Conservation (phyloP, 2,329 filamentous ascomycete genomes). For the Tolypocladium amazonense region DNA sequence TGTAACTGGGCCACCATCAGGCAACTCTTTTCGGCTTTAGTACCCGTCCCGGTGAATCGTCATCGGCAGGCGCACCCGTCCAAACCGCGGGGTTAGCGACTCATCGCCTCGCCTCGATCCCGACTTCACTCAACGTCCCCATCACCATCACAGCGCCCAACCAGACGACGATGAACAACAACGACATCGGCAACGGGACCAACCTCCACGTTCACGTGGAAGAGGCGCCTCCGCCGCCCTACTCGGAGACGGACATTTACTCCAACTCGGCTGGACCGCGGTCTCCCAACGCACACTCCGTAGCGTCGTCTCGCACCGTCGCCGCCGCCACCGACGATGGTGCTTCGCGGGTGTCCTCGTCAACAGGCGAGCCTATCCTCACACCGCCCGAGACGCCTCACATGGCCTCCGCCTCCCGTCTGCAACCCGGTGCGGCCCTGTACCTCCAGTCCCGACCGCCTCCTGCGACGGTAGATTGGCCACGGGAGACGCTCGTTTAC, state of each 20-base stretch:
- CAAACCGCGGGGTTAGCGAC: neutral
- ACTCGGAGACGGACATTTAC: conserved; percentile 46
- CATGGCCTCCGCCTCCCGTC: conserved; percentile 12
- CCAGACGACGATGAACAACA: conserved; percentile 6
- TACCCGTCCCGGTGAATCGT: neutral
- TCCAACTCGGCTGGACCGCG: conserved; percentile 26
- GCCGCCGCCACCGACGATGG: conserved; percentile 23
- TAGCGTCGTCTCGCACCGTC: conserved; percentile 12
- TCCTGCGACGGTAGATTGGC: conserved; percentile 6
- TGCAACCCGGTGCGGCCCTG: conserved; percentile 10
- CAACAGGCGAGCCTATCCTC: conserved; percentile 35
- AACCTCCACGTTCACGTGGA: conserved; percentile 13
- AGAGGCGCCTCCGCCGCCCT: conserved; percentile 42
- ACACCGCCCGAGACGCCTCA: conserved; percentile 40
- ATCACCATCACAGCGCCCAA: neutral
- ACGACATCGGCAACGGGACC: conserved; percentile 4
- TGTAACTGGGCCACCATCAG: neutral
- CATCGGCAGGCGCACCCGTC: neutral
- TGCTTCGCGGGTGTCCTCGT: conserved; percentile 26
- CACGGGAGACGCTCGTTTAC: conserved; percentile 19
- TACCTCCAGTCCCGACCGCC: conserved; percentile 38
- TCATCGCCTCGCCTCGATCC: neutral
- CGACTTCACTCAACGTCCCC: neutral
- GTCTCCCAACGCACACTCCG: conserved; percentile 10
- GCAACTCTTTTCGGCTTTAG: neutral